Percentiles rank a stretch among this genome's conserved stretches.
These are phyloP conservation scores for Zygoascus sp. DNA, from an alignment of 1,139 yeast genomes.

Conservation along the genomic window DNA sequence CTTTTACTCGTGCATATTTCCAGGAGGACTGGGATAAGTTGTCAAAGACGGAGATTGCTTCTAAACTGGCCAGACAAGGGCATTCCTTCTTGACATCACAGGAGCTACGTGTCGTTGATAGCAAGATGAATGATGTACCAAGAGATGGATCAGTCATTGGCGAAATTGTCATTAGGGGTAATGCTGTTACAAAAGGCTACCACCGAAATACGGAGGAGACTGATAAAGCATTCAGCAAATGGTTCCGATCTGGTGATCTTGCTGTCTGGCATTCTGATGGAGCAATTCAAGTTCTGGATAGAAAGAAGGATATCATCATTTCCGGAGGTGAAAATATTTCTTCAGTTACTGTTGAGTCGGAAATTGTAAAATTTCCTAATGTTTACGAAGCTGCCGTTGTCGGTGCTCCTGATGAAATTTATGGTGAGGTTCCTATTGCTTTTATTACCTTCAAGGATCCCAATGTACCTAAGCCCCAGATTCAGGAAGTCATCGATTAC, in stretches of 20 bases:
- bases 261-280: constrained; percentile 57
- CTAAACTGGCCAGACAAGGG: constrained; percentile 37
- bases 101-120: constrained; percentile 45
- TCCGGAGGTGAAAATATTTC: constrained; percentile 80
- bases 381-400: constrained; percentile 38
- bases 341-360: constrained; percentile 69
- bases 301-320: constrained; percentile 77
- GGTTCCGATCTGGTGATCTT: constrained; percentile 78
- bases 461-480: constrained; percentile 6
- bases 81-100: constrained; percentile 35
- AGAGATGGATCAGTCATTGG: constrained; percentile 36
- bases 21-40: constrained; percentile 33
- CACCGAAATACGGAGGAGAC: constrained; percentile 56
- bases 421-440: constrained; percentile 38
- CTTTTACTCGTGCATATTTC: constrained; percentile 35
- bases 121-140: constrained; percentile 45
- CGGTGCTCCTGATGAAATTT: constrained; percentile 36
- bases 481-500: constrained; percentile 25
- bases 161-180: constrained; percentile 37
- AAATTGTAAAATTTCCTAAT: constrained; percentile 44
- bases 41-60: constrained; percentile 26
- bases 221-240: constrained; percentile 50
- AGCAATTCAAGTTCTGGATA: constrained; percentile 58
- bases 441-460: constrained; percentile 29
- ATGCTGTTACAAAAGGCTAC: constrained; percentile 56